Conservation (phyloP, 768 basidiomycete species). For the Boletus barrowsii region DNA sequence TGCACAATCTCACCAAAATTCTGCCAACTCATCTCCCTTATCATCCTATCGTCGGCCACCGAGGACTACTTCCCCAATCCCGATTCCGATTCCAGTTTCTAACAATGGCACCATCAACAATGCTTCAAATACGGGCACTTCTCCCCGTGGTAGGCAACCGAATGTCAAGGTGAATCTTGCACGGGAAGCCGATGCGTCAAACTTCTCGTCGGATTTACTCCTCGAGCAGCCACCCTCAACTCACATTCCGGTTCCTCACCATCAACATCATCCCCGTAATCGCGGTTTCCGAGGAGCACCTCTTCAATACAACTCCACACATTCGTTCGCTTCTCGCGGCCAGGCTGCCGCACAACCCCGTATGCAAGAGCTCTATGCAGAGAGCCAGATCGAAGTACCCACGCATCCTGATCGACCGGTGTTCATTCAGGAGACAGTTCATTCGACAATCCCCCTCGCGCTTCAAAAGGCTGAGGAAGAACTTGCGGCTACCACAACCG, state of each 20-base stretch:
- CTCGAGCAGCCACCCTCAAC: constrained; percentile 43
- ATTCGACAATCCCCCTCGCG: constrained; percentile 60
- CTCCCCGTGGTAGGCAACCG: constrained; percentile 33
- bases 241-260: constrained; percentile 37
- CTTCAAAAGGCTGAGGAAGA: constrained; percentile 38
- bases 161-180: constrained; percentile 28
- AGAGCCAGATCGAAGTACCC: constrained; percentile 32
- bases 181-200: constrained; percentile 26
- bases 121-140: constrained; percentile 34
- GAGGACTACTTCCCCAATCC: constrained; percentile 47
- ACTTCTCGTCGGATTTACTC: constrained; percentile 38
- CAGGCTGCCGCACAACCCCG: constrained; percentile 36
- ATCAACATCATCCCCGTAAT: constrained; percentile 30
- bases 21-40: constrained; percentile 41
- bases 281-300: constrained; percentile 35
- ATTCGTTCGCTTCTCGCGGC: constrained; percentile 37
- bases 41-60: constrained; percentile 38
- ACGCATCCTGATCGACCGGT: constrained; percentile 29
- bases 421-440: constrained; percentile 57
- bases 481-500: constrained; percentile 13
- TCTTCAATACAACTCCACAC: constrained; percentile 42
- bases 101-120: constrained; percentile 38
- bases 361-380: constrained; percentile 47
- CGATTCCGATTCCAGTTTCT: constrained; percentile 41
- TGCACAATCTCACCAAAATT: constrained; percentile 33